These are phyloP conservation scores for Fusarium xylarioides DNA, from an alignment of 2,329 filamentous ascomycete genomes.

Conservation along the genomic window DNA sequence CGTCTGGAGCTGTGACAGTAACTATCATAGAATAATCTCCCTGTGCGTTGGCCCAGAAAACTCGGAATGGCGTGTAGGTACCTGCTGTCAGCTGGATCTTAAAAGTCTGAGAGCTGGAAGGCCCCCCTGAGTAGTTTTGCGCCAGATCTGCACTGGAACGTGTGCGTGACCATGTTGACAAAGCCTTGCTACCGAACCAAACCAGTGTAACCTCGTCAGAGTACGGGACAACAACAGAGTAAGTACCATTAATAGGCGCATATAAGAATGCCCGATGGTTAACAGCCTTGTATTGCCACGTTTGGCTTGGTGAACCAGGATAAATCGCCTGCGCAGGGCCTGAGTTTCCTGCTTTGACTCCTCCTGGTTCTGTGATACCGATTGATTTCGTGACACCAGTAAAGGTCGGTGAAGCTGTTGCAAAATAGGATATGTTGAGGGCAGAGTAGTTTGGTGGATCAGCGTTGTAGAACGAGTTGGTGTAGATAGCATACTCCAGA, in stretches of 20 bases:
- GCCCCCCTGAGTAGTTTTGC: neutral
- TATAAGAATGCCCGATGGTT: neutral
- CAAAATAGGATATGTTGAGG: neutral
- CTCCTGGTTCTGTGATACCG: neutral
- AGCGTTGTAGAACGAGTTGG: neutral
- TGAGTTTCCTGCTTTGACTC: neutral
- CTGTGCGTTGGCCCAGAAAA: neutral
- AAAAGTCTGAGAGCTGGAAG: neutral
- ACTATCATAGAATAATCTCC: neutral
- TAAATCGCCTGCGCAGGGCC: neutral
- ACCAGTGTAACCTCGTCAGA: neutral
- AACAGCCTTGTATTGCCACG: neutral
- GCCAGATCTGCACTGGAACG: neutral
- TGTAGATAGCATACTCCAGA: neutral
- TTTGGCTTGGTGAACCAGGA: neutral
- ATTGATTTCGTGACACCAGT: neutral
- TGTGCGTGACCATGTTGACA: neutral
- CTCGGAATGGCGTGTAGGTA: neutral
- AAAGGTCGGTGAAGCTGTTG: neutral
- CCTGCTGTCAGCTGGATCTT: neutral
- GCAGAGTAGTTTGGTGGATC: neutral
- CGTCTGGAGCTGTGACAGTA: neutral
- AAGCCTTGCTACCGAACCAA: neutral
- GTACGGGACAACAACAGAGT: neutral
- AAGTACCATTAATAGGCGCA: neutral